Base-by-base conservation (phyloP, 139 green algal species). In the Chlorokybus atmophyticus region DNA sequence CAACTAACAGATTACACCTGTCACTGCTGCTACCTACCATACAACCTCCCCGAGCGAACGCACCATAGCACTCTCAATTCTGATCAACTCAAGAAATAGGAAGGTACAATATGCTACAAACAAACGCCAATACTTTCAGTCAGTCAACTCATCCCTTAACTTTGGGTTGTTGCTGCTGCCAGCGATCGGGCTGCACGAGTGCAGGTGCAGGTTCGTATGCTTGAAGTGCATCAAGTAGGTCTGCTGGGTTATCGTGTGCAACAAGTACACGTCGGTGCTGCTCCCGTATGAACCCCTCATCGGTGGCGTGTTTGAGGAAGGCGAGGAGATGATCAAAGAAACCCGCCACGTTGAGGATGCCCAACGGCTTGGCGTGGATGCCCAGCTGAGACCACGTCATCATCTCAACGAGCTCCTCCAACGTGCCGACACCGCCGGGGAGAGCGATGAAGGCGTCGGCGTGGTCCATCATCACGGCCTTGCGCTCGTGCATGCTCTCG, bases 401-500 rank as follows among this genome's bases (percentile, higher is more conserved):
- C 28, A 74, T 57, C 39, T 79, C 72, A 7, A 79, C 26, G 4
- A 77, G 54, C 55, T 79, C 72, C 57, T 65, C 57, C 0, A 65
- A 27, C 6, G 57, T 65, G 17, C 72, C 72, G 47, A 64, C 71
- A 7, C 72, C 72, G 17, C 72, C 67, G 23, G 72, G 72, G 24
- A 76, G 10, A 5, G 60, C 70, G 30, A 79, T 63, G 59, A 79
- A 79, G 3, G 52, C 68, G 65, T 79, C 70, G 25, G 61, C 42
- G 17, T 25, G 24, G 14, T 53, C 31, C 7, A 32, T 29, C 72
- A 79, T 79, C 24, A 55, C 3, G 4, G 38, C 39, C 64, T 79
- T 79, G 28, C 72, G 59, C 30, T 79, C 62, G 57, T 79, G 72
- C 72, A 79, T 79, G 49, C 28, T 65, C 6, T 26, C 32, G n/a